These are phyloP conservation scores for Pseudoperonospora humuli DNA, from an alignment of 352 stramenopile species.

Conservation along the genomic window DNA sequence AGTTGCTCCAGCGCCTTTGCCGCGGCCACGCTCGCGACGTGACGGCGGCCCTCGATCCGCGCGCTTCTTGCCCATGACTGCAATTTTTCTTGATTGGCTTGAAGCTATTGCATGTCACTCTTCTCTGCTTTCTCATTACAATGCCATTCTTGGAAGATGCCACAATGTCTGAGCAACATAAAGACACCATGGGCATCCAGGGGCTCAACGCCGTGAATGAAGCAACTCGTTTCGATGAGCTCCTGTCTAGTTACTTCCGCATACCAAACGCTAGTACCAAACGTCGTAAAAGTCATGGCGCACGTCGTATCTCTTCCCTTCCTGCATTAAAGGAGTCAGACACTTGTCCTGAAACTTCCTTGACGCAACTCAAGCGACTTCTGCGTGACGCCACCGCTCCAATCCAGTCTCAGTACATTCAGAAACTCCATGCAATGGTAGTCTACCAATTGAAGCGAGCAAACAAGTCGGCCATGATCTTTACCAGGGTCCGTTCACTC, in stretches of 20 bases:
- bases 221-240: slow-evolving; percentile 17
- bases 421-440: slow-evolving; percentile 11
- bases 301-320: neutral
- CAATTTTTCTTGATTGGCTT: neutral
- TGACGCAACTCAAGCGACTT: slow-evolving; percentile 28
- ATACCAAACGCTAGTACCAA: slow-evolving; percentile 1
- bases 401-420: slow-evolving; percentile 23
- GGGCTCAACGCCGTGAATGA: slow-evolving; percentile 12
- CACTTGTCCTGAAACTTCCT: slow-evolving; percentile 2
- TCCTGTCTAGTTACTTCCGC: slow-evolving; percentile 23
- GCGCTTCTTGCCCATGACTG: slow-evolving; percentile 26
- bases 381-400: slow-evolving; percentile 21
- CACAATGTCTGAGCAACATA: neutral
- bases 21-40: slow-evolving; percentile 11
- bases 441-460: slow-evolving; percentile 20
- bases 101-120: too few species aligned
- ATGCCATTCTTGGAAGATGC: neutral
- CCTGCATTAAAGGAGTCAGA: neutral
- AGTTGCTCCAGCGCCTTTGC: neutral
- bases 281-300: neutral
- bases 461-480: slow-evolving; percentile 8
- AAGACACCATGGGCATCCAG: neutral
- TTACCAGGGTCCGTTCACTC: slow-evolving; percentile 13
- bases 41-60: slow-evolving; percentile 14
- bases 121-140: too few species aligned